A percentile compares a stretch with the other conserved stretches of the same genome.
phyloP scores from a whole-genome alignment of 129 eudicot species.

The Daucus carota region DH1_v3.0 NC_030383.2:46992501-46993000 shows the following conservation, averaged over 20 bases:
- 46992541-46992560: not conserved
- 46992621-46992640: not conserved
- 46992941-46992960: no score
- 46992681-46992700: conserved; percentile 47
- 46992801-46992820: conserved; percentile 55
- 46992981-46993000: no score
- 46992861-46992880: not conserved
- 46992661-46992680: conserved; percentile 48
- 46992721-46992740: conserved; percentile 52
- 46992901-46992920: not conserved
- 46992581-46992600: not conserved
- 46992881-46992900: not conserved
- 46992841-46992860: not conserved
- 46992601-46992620: not conserved
- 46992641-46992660: not conserved
- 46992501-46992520: not conserved
- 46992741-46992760: conserved; percentile 62
- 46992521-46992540: not conserved
- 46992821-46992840: conserved; percentile 55
- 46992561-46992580: not conserved
- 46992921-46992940: no score
- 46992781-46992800: conserved; percentile 61
- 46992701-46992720: conserved; percentile 58
- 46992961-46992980: no score
- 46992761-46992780: conserved; percentile 67